A percentile compares a stretch with the other conserved stretches of the same genome.
These are phyloP conservation scores for Cutaneotrichosporon curvatum DNA, from an alignment of 1,284 basidiomycete species.

Conservation along the genomic window DNA sequence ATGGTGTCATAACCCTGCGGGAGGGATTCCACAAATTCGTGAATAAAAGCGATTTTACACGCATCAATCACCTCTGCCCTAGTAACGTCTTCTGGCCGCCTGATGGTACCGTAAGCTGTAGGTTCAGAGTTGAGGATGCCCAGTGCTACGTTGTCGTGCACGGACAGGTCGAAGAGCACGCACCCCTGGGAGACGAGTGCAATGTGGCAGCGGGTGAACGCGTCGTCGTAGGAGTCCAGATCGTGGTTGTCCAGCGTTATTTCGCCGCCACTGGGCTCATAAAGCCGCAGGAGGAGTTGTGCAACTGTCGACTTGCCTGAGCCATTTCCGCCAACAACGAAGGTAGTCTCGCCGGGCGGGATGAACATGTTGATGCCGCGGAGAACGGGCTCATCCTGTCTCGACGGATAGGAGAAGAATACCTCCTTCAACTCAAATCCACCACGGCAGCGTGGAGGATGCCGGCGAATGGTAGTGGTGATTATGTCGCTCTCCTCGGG, in stretches of 20 bases:
- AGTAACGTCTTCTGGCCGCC: slow-evolving; percentile 50
- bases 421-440: slow-evolving; percentile 71
- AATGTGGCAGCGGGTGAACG: slow-evolving; percentile 65
- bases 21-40: slow-evolving; percentile 75
- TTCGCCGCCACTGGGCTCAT: slow-evolving; percentile 56
- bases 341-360: slow-evolving; percentile 78
- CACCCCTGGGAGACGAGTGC: slow-evolving; percentile 70
- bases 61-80: slow-evolving; percentile 69
- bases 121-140: slow-evolving; percentile 57
- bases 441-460: slow-evolving; percentile 56
- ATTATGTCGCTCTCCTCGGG: slow-evolving; percentile 21
- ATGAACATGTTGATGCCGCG: slow-evolving; percentile 55
- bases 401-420: slow-evolving; percentile 79
- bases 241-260: slow-evolving; percentile 79
- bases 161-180: slow-evolving; percentile 69
- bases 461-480: background rate
- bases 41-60: slow-evolving; percentile 76
- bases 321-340: slow-evolving; percentile 85
- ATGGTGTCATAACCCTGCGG: slow-evolving; percentile 83
- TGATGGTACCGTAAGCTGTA: slow-evolving; percentile 24
- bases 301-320: slow-evolving; percentile 91
- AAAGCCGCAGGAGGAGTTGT: slow-evolving; percentile 71
- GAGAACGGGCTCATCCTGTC: slow-evolving; percentile 49
- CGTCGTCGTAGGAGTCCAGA: slow-evolving; percentile 64
- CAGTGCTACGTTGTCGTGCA: slow-evolving; percentile 85